Conservation (phyloP, 257 asterid species). For the Avicennia marina region DNA sequence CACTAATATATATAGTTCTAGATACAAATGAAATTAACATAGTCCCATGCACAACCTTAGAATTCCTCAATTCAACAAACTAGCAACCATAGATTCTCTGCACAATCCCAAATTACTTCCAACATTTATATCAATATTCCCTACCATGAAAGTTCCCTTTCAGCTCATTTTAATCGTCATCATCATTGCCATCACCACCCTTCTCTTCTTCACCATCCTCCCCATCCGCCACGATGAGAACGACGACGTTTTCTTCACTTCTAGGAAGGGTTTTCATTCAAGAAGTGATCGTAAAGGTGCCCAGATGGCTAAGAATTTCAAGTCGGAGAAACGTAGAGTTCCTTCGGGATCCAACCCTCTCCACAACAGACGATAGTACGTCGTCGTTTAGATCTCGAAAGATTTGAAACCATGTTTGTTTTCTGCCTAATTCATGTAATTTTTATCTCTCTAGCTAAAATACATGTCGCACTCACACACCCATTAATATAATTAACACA, state of each 20-base stretch:
- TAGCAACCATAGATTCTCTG: conserved; percentile 5
- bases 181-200: conserved; percentile 2
- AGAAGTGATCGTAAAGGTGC: neutral
- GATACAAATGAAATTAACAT: too few relatives aligned
- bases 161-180: conserved; percentile 19
- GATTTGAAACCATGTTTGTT: too few relatives aligned
- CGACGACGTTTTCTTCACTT: neutral
- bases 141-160: conserved; percentile 25
- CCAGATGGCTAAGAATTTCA: conserved; percentile 12
- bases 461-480: too few relatives aligned
- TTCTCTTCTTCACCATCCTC: conserved; percentile 21
- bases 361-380: conserved; percentile 31
- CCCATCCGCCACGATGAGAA: neutral
- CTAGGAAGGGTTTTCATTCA: conserved; percentile 2
- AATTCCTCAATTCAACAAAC: conserved; percentile 6
- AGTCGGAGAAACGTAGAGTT: conserved; percentile 32
- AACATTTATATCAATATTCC: neutral
- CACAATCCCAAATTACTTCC: neutral
- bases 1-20: conserved; percentile 9
- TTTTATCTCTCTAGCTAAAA: too few relatives aligned
- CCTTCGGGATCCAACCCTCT: conserved; percentile 53
- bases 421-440: too few relatives aligned
- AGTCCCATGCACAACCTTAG: too few relatives aligned
- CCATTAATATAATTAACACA: too few relatives aligned
- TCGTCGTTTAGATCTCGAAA: too few relatives aligned